Conservation (phyloP, 2,329 filamentous ascomycete genomes). For the Apiospora kogelbergensis region DNA sequence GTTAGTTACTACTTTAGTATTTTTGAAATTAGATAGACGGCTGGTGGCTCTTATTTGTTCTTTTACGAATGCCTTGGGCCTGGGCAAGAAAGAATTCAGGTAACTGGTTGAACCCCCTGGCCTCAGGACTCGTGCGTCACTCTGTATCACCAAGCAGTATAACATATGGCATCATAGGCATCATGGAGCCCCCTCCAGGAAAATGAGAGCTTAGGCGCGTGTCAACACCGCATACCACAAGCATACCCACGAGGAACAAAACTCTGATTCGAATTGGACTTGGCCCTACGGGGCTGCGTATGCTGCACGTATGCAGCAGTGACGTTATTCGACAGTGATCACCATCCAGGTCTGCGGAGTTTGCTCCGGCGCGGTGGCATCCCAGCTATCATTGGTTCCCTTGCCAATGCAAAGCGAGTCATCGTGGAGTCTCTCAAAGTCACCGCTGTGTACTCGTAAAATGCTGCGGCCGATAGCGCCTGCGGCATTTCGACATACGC, state of each 20-base stretch:
- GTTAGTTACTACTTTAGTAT: too few relatives aligned
- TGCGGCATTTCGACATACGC: neutral
- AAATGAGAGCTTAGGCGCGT: neutral
- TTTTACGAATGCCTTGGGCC: neutral
- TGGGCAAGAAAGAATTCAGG: neutral
- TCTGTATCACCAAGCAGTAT: neutral
- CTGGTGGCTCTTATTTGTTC: neutral
- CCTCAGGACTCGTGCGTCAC: too few relatives aligned
- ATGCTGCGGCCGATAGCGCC: neutral
- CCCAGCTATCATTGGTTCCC: neutral
- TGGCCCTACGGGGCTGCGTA: neutral
- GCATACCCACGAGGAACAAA: neutral
- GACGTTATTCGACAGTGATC: neutral
- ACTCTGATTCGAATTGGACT: neutral
- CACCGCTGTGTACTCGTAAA: neutral
- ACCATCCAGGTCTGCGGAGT: neutral
- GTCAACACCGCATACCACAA: neutral
- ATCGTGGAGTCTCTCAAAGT: neutral
- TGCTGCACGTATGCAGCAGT: neutral
- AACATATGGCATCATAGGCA: constrained; percentile 1
- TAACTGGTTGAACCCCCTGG: neutral
- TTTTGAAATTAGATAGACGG: neutral
- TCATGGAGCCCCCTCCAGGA: neutral
- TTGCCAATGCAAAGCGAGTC: neutral
- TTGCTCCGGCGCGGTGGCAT: neutral